Percentiles rank a stretch among this genome's conserved stretches.
phyloP scores from a whole-genome alignment of 345 rosid species.

The Excoecaria cochinchinensis region DNA sequence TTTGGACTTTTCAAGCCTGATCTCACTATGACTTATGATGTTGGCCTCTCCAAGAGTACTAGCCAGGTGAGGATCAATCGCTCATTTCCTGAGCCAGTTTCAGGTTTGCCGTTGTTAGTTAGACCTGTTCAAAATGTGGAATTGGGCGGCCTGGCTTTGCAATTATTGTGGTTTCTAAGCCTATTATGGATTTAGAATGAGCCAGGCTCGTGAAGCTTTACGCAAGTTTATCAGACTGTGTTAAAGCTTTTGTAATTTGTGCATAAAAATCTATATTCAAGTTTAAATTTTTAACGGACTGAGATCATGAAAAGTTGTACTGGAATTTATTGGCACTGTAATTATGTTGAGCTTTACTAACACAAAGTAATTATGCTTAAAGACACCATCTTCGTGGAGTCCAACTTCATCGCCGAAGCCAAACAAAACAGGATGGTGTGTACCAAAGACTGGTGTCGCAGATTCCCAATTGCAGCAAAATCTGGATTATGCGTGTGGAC shows the following conservation, averaged over 20 bases:
- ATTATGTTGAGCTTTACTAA: constrained; percentile 5
- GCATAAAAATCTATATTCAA: too few relatives aligned
- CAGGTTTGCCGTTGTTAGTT: too few relatives aligned
- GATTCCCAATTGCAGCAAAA: constrained; percentile 62
- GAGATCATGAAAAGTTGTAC: too few relatives aligned
- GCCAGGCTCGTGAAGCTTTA: too few relatives aligned
- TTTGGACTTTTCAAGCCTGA: constrained; percentile 81
- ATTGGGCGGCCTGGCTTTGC: too few relatives aligned
- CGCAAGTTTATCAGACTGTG: too few relatives aligned
- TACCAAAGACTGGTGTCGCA: constrained; percentile 51
- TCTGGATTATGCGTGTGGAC: constrained; percentile 75
- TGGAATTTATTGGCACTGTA: not conserved
- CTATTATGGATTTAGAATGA: too few relatives aligned
- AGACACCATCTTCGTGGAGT: constrained; percentile 29
- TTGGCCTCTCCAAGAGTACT: constrained; percentile 56
- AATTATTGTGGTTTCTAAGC: too few relatives aligned
- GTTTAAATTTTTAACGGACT: too few relatives aligned
- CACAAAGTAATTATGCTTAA: constrained; percentile 12
- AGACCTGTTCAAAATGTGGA: too few relatives aligned
- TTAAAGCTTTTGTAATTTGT: too few relatives aligned
- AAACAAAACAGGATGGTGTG: constrained; percentile 52
- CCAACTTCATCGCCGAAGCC: constrained; percentile 46
- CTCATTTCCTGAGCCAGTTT: not conserved
- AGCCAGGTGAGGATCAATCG: constrained; percentile 31
- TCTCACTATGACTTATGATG: constrained; percentile 68